Conservation (phyloP, 2,329 filamentous ascomycete species). For the Talaromyces sp. region DNA sequence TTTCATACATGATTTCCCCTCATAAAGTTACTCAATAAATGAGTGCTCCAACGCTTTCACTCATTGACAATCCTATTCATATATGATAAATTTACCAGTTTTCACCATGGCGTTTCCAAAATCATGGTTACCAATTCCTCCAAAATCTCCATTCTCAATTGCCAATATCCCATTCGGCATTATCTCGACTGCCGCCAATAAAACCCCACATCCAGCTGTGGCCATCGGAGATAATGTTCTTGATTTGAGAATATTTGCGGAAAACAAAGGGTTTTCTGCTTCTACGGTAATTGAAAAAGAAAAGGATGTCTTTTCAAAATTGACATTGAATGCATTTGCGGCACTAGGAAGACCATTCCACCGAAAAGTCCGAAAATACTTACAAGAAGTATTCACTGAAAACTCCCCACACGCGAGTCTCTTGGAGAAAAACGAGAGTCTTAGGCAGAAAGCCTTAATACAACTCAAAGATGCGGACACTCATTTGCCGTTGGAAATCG, state of each 20-base stretch:
- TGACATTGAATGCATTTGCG: conserved; percentile 49
- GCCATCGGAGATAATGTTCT: conserved; percentile 49
- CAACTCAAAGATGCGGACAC: conserved; percentile 42
- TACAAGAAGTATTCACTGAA: not conserved
- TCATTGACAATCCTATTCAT: no score
- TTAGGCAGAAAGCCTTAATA: conserved; percentile 16
- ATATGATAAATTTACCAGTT: not conserved
- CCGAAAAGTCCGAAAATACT: conserved; percentile 32
- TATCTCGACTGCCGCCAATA: conserved; percentile 38
- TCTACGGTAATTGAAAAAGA: not conserved
- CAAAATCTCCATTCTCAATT: conserved; percentile 40
- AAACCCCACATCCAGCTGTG: conserved; percentile 44
- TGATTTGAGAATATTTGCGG: conserved; percentile 46
- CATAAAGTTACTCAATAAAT: not conserved
- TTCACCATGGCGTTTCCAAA: not conserved
- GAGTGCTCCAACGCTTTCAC: not conserved
- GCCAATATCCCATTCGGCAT: conserved; percentile 53
- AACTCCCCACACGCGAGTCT: conserved; percentile 26
- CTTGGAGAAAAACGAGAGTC: conserved; percentile 9
- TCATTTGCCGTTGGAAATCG: conserved; percentile 53
- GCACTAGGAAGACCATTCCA: conserved; percentile 36
- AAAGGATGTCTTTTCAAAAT: conserved; percentile 15
- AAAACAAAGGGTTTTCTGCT: conserved; percentile 22
- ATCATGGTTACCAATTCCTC: not conserved
- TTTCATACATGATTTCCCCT: not conserved